These are phyloP conservation scores for Candida fluviatilis DNA, from an alignment of 805 yeast species.

Conservation along the genomic window DNA sequence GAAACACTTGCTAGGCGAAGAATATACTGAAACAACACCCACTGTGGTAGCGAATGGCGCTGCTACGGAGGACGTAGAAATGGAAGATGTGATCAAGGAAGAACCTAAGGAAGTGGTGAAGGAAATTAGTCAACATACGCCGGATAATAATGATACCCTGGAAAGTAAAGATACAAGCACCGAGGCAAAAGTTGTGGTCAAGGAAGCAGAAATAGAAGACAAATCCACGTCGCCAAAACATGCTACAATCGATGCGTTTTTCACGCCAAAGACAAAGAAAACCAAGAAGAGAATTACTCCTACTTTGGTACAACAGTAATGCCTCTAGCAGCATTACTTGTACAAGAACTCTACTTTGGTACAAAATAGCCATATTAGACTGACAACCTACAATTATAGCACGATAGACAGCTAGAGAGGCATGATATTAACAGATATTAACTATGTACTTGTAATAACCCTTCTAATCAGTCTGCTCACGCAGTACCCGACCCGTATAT, in stretches of 20 bases:
- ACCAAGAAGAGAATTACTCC: constrained; percentile 19
- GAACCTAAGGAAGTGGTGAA: neutral
- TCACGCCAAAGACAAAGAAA: constrained; percentile 9
- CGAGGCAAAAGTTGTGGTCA: neutral
- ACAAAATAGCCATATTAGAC: too few species aligned
- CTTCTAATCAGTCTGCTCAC: too few species aligned
- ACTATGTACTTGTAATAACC: neutral
- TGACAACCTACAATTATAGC: too few species aligned
- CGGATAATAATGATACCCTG: neutral
- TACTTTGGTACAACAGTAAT: constrained; percentile 8
- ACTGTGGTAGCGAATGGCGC: neutral
- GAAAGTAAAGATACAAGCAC: neutral
- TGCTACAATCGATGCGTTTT: constrained; percentile 10
- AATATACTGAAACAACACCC: constrained; percentile 3
- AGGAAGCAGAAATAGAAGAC: neutral
- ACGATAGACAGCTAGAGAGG: too few species aligned
- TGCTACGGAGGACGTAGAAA: neutral
- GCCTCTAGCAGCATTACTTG: too few species aligned
- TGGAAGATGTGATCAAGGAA: neutral
- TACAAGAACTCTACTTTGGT: too few species aligned
- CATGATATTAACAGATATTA: too few species aligned
- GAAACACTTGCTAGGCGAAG: constrained; percentile 51
- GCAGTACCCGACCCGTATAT: too few species aligned
- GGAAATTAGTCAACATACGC: neutral
- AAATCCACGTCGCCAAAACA: neutral